Conservation (phyloP, 2,329 filamentous ascomycete species). For the Cladosporium sp. region DNA sequence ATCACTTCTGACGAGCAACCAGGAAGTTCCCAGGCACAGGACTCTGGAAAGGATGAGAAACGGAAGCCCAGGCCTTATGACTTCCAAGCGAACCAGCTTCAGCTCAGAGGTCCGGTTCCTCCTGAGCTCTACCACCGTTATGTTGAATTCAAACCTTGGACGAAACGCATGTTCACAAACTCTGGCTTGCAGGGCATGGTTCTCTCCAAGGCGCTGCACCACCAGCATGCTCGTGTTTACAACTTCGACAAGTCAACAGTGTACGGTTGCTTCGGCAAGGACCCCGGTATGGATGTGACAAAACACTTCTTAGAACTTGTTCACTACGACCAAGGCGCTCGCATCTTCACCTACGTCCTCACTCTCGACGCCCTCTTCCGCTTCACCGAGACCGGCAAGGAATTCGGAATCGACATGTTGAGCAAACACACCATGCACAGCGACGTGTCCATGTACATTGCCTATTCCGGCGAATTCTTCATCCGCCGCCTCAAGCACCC, state of each 20-base stretch:
- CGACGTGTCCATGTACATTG: constrained; percentile 84
- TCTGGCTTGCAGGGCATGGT: constrained; percentile 73
- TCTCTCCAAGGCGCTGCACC: constrained; percentile 78
- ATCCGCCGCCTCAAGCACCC: constrained; percentile 62
- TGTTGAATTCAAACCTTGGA: constrained; percentile 87
- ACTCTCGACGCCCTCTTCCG: constrained; percentile 81
- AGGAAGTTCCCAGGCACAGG: constrained; percentile 11
- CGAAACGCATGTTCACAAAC: constrained; percentile 80
- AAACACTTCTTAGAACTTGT: constrained; percentile 79
- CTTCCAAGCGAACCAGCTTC: constrained; percentile 90
- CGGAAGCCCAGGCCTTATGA: constrained; percentile 60
- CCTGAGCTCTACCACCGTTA: constrained; percentile 80
- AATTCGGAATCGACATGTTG: constrained; percentile 88
- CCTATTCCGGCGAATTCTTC: constrained; percentile 91
- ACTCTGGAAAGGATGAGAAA: constrained; percentile 32
- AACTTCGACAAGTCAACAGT: constrained; percentile 76
- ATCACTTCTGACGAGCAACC: not conserved
- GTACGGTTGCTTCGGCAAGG: constrained; percentile 56
- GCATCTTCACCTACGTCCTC: constrained; percentile 87
- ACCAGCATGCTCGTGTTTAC: constrained; percentile 85
- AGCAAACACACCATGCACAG: constrained; percentile 98
- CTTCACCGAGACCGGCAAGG: constrained; percentile 93
- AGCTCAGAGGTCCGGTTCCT: constrained; percentile 78
- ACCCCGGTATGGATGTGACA: constrained; percentile 65
- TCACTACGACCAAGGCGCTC: constrained; percentile 78